Evolutionary conservation across 2,329 filamentous ascomycete genomes (phyloP), one percentile per base, ranked within the genome.

Genomic region (Amylocarpus encephaloides): DNA sequence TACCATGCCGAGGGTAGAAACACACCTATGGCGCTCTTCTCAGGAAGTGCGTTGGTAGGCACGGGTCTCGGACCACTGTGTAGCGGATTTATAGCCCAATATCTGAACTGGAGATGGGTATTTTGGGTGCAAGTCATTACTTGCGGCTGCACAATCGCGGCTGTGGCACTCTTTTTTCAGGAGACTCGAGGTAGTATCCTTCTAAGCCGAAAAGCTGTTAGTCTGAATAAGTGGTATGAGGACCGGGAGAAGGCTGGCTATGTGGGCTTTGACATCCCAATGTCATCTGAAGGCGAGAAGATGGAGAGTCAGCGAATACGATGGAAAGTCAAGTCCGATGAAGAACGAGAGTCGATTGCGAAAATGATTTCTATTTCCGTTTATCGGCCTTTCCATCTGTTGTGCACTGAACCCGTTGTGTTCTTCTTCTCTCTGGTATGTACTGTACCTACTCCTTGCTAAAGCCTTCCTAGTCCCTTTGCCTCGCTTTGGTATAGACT

Each of bases 1-100:
- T 95, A 90, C 70, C 79, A 84, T 43, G 81, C 87, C 9, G 72
- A 86, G 52, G 83, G 87, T 40, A 76, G 92, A 32, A 95, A 96
- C 61, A 89, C 85, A 0, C 87, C 91, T 0, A 95, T 96, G 92
- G 85, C 88, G 0, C 65, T 95, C 0, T 96, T 95, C 66, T 86
- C 85, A n/a, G 88, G 85, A 0, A 74, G 76, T 3, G 90, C 89
- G 0, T 71, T 96, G 0, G 75, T 85, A 9, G 92, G 89, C 0
- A 94, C 89, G 0, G 89, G 89, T 0, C 70, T 85, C 1, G 91
- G 90, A 0, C 90, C 90, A 0, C 64, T 95, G 6, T 71, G 90
- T 0, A 78, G 78, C 4, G 80, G 86, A 0, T 79, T 84, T 41
- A 80, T 96, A 54, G 79, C 84, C 0, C 71, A 86, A 33, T 74